Percentiles rank a stretch among this genome's conserved stretches.
Evolutionary conservation across 2,329 filamentous ascomycete species (phyloP).

Genomic region (Alternaria tenuissima): DNA sequence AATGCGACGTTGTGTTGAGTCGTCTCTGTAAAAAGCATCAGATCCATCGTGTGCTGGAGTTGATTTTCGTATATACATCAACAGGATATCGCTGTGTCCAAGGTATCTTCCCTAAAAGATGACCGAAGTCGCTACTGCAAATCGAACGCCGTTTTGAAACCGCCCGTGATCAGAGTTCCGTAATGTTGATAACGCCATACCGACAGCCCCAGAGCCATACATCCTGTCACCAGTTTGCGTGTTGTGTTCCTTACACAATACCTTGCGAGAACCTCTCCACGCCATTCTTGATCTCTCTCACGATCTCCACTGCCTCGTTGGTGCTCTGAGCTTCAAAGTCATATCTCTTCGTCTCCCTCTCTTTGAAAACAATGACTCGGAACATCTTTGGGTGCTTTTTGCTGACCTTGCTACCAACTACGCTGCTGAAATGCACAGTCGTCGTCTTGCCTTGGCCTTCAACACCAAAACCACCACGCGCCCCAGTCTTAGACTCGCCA

Average conservation of each 20-base stretch:
- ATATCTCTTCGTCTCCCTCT: conserved; percentile 80
- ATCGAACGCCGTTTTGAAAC: neutral
- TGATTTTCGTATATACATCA: neutral
- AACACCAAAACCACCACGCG: conserved; percentile 20
- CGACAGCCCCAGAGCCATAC: neutral
- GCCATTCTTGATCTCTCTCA: conserved; percentile 78
- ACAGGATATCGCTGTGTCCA: neutral
- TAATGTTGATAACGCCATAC: neutral
- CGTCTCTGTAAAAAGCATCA: neutral
- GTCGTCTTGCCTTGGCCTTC: conserved; percentile 71
- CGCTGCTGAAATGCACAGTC: conserved; percentile 82
- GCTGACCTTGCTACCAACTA: conserved; percentile 82
- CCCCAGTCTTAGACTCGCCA: conserved; percentile 62
- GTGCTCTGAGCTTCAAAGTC: conserved; percentile 81
- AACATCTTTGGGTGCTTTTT: conserved; percentile 83
- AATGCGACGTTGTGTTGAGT: neutral
- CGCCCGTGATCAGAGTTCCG: neutral
- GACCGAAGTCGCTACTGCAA: neutral
- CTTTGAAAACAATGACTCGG: conserved; percentile 79
- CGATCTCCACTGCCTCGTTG: conserved; percentile 80
- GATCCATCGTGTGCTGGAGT: neutral
- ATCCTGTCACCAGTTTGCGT: neutral
- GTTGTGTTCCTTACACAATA: conserved; percentile 27
- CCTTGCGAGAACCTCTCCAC: conserved; percentile 71
- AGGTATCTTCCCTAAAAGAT: conserved; percentile 2